A percentile compares a stretch with the other conserved stretches of the same genome.
Evolutionary conservation across 371 early-diverging fungal genomes (phyloP).

Genomic region (Rhizomucor pusillus): DNA sequence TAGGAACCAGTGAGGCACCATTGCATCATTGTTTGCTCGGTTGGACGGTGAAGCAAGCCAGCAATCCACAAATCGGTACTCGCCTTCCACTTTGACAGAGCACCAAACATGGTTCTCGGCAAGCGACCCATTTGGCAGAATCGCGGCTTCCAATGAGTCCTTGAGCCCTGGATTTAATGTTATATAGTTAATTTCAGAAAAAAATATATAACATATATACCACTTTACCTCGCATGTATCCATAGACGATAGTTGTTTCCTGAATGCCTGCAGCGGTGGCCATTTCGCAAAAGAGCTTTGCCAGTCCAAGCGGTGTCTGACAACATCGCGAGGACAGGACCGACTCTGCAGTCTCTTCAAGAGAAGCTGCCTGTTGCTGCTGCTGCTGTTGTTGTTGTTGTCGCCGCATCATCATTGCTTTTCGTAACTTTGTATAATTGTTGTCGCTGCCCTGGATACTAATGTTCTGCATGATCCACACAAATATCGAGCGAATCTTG

Average conservation of each 20-base stretch:
- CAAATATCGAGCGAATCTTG: constrained; percentile 48
- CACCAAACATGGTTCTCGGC: constrained; percentile 62
- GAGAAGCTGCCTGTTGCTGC: constrained; percentile 1
- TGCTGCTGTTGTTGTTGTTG: constrained; percentile 11
- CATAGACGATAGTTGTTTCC: constrained; percentile 52
- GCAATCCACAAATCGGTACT: constrained; percentile 62
- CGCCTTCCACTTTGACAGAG: constrained; percentile 59
- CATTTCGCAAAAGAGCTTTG: constrained; percentile 58
- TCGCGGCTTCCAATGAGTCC: constrained; percentile 25
- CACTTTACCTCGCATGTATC: constrained; percentile 46
- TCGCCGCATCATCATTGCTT: not conserved
- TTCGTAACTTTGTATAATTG: not conserved
- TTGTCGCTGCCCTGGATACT: constrained; percentile 21
- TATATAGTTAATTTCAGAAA: no score
- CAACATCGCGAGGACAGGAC: constrained; percentile 41
- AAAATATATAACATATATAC: no score
- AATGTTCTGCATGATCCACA: constrained; percentile 59
- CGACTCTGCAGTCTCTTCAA: constrained; percentile 35
- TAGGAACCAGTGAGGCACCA: constrained; percentile 46
- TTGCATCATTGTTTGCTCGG: constrained; percentile 26
- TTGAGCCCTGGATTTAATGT: constrained; percentile 20
- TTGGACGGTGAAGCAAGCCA: constrained; percentile 53
- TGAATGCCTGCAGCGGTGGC: constrained; percentile 52
- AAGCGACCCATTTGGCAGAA: constrained; percentile 21
- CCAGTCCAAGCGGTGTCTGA: constrained; percentile 53